phyloP scores from a whole-genome alignment of 2,329 filamentous ascomycete genomes.

The Alternaria novae-zelandiae region DNA sequence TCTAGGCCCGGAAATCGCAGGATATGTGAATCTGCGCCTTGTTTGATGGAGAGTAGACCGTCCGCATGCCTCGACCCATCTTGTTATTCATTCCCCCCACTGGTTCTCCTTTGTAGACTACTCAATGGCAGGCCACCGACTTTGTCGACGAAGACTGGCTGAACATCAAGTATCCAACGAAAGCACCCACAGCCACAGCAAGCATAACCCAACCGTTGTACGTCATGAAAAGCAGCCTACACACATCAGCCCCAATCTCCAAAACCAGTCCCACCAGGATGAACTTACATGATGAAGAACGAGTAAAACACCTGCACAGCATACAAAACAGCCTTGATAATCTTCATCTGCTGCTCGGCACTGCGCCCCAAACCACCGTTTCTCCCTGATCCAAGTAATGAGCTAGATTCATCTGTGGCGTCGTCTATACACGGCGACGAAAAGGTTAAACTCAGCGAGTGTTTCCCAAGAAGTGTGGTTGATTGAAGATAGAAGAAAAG shows the following conservation, averaged over 20 bases:
- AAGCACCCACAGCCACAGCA: conserved; percentile 85
- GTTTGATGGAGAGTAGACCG: too few species aligned
- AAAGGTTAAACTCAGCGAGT: conserved; percentile 35
- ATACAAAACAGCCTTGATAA: conserved; percentile 84
- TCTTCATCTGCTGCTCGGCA: conserved; percentile 71
- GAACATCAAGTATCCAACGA: conserved; percentile 85
- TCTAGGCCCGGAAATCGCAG: too few species aligned
- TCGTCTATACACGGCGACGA: conserved; percentile 26
- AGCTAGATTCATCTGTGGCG: conserved; percentile 64
- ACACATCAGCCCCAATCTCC: conserved; percentile 16
- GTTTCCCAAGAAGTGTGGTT: conserved; percentile 16
- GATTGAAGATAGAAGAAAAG: conserved; percentile 12
- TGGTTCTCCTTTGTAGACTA: too few species aligned
- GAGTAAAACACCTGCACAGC: conserved; percentile 96
- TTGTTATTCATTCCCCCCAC: too few species aligned
- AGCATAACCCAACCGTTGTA: conserved; percentile 99
- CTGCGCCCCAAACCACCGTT: conserved; percentile 57
- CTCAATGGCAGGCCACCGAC: conserved; percentile 86
- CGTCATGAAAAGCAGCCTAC: conserved; percentile 99
- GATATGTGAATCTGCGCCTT: too few species aligned
- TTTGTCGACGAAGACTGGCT: conserved; percentile 74
- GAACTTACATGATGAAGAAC: conserved; percentile 98
- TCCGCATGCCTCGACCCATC: too few species aligned
- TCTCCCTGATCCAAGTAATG: conserved; percentile 78
- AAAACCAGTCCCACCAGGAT: neutral